These are phyloP conservation scores for Achaetomium macrosporum DNA, from an alignment of 2,329 filamentous ascomycete species.

Conservation along the genomic window DNA sequence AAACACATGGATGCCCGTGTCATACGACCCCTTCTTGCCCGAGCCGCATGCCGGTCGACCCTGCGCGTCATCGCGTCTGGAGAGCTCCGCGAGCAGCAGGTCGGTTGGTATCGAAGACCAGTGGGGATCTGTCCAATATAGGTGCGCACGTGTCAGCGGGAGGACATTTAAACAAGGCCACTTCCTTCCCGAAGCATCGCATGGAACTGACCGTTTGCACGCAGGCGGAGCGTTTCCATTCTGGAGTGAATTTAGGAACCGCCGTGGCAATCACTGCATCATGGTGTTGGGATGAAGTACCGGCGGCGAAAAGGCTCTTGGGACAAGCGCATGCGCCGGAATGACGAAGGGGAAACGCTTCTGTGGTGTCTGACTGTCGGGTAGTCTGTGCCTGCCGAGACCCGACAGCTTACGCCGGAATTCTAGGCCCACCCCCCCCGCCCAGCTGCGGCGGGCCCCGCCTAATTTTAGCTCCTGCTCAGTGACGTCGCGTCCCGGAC, in stretches of 20 bases:
- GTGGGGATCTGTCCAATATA: slow-evolving; percentile 28
- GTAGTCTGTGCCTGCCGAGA: neutral
- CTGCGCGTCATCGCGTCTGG: slow-evolving; percentile 36
- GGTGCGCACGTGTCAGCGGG: neutral
- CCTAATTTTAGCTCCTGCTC: slow-evolving; percentile 8
- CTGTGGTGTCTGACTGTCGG: neutral
- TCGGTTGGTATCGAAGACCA: slow-evolving; percentile 50
- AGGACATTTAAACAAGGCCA: no score
- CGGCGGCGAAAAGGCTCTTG: neutral
- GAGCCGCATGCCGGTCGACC: slow-evolving; percentile 48
- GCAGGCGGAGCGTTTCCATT: slow-evolving; percentile 16
- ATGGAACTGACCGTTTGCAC: slow-evolving; percentile 14
- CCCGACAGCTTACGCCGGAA: neutral
- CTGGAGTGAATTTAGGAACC: neutral
- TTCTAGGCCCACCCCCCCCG: neutral
- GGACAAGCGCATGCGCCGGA: slow-evolving; percentile 5
- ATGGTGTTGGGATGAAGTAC: neutral
- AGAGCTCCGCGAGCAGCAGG: slow-evolving; percentile 47
- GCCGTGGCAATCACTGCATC: slow-evolving; percentile 10
- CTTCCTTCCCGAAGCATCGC: neutral
- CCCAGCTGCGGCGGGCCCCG: neutral
- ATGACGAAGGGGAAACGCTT: neutral
- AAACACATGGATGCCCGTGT: slow-evolving; percentile 61
- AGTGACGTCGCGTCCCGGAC: slow-evolving; percentile 1
- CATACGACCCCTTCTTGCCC: slow-evolving; percentile 51